These are phyloP conservation scores for Trametes sp. DNA, from an alignment of 1,284 basidiomycete genomes.

Conservation along the genomic window DNA sequence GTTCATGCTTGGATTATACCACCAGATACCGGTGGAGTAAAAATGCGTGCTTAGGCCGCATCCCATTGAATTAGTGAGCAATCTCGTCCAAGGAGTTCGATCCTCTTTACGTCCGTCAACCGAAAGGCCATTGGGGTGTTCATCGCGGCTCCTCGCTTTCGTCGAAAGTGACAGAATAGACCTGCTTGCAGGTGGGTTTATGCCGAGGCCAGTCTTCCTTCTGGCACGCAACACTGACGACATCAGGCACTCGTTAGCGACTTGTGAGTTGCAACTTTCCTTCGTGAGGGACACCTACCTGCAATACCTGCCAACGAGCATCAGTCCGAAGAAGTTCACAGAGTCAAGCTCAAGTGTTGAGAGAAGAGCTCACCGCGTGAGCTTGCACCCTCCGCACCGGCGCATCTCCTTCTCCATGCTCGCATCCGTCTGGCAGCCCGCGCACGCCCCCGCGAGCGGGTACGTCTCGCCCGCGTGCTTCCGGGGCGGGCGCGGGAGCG, in stretches of 20 bases:
- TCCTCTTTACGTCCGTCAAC: background rate
- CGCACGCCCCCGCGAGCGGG: constrained; percentile 24
- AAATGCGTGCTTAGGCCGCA: too few species aligned
- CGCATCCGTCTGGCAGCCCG: constrained; percentile 19
- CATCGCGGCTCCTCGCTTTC: background rate
- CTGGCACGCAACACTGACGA: constrained; percentile 24
- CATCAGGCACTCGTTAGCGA: too few species aligned
- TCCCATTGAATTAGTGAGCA: too few species aligned
- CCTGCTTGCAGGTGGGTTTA: constrained; percentile 28
- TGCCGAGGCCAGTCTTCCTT: constrained; percentile 32
- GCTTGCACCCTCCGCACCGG: constrained; percentile 21
- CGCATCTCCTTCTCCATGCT: constrained; percentile 10
- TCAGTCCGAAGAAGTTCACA: background rate
- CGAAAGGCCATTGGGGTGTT: background rate
- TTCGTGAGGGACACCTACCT: constrained; percentile 1
- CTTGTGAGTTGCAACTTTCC: too few species aligned
- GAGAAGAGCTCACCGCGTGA: constrained; percentile 18
- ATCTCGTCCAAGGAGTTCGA: too few species aligned
- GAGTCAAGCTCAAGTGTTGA: background rate
- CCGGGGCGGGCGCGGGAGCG: constrained; percentile 14
- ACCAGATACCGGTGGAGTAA: too few species aligned
- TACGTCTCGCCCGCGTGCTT: constrained; percentile 17
- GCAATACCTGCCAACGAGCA: constrained; percentile 17
- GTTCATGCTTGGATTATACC: too few species aligned
- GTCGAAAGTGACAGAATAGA: constrained; percentile 14